Evolutionary conservation across 305 asterid species (phyloP).

Genomic region (Plantago lanceolata): DNA sequence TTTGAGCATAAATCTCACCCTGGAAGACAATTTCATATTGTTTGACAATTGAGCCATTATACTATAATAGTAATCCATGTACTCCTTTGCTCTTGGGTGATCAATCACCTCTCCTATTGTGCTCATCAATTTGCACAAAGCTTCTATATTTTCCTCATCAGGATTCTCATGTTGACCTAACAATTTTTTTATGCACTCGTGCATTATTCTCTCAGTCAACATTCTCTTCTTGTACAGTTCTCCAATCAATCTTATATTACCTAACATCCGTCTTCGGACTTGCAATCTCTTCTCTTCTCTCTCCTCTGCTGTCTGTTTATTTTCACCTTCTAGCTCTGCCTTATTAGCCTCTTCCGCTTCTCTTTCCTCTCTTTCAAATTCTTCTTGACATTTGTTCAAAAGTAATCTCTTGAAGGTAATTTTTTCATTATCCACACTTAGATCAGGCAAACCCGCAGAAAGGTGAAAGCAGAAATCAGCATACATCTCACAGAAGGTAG

Average conservation of each 20-base stretch:
- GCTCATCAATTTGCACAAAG: constrained; percentile 82
- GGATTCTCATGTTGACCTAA: constrained; percentile 64
- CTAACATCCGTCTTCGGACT: constrained; percentile 68
- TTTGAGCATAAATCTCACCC: constrained; percentile 71
- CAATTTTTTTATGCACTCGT: constrained; percentile 64
- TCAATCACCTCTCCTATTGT: constrained; percentile 81
- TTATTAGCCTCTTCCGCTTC: constrained; percentile 67
- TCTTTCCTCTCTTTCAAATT: constrained; percentile 76
- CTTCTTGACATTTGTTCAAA: constrained; percentile 76
- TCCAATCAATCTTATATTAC: constrained; percentile 78
- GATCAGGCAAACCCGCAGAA: constrained; percentile 61
- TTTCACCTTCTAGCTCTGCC: constrained; percentile 61
- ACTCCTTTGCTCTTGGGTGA: constrained; percentile 59
- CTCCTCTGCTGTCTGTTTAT: constrained; percentile 50
- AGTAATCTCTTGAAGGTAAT: constrained; percentile 69
- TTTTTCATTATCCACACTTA: constrained; percentile 53
- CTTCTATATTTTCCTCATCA: constrained; percentile 76
- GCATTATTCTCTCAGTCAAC: constrained; percentile 81
- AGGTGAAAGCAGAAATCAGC: constrained; percentile 72
- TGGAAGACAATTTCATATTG: constrained; percentile 49
- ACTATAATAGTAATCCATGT: constrained; percentile 59
- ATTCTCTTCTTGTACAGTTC: constrained; percentile 76
- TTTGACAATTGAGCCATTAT: constrained; percentile 49
- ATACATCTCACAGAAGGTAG: constrained; percentile 89
- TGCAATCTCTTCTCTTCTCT: constrained; percentile 60